A percentile compares a stretch with the other conserved stretches of the same genome.
Conservation (phyloP, 306 rosid genomes). For the Vicia sativa region DNA sequence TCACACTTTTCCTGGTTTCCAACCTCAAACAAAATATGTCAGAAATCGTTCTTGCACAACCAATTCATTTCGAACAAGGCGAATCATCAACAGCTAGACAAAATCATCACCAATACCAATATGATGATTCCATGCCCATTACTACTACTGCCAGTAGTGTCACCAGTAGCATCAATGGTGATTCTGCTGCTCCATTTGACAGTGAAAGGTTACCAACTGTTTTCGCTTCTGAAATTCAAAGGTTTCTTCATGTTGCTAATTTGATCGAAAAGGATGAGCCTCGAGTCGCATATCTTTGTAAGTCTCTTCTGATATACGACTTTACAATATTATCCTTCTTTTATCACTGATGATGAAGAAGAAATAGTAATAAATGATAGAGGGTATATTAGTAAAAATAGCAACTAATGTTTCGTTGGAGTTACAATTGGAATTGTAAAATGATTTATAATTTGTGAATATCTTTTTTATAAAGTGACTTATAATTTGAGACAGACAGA, state of each 20-base stretch:
- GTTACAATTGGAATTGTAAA: too few relatives aligned
- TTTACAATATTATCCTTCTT: too few relatives aligned
- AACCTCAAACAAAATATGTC: constrained; percentile 44
- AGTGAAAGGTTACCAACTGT: constrained; percentile 82
- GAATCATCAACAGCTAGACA: constrained; percentile 42
- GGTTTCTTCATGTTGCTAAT: constrained; percentile 91
- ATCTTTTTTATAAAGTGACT: too few relatives aligned
- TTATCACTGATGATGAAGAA: too few relatives aligned
- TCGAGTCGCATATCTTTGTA: constrained; percentile 89
- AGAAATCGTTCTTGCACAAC: constrained; percentile 82
- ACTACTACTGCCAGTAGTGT: too few relatives aligned
- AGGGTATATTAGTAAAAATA: too few relatives aligned
- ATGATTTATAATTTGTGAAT: too few relatives aligned
- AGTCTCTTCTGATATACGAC: constrained; percentile 45
- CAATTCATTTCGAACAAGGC: constrained; percentile 50
- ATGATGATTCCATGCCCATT: constrained; percentile 42
- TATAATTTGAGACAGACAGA: too few relatives aligned
- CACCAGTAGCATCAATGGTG: neutral
- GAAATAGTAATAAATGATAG: too few relatives aligned
- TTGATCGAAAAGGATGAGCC: constrained; percentile 77
- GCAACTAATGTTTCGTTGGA: too few relatives aligned
- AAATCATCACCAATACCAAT: neutral
- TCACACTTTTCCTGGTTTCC: constrained; percentile 36
- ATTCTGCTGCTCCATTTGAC: constrained; percentile 63
- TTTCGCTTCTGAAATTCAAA: constrained; percentile 71